Conservation (phyloP, 2,329 filamentous ascomycete genomes). For the Purpureocillium lavendulum region DNA sequence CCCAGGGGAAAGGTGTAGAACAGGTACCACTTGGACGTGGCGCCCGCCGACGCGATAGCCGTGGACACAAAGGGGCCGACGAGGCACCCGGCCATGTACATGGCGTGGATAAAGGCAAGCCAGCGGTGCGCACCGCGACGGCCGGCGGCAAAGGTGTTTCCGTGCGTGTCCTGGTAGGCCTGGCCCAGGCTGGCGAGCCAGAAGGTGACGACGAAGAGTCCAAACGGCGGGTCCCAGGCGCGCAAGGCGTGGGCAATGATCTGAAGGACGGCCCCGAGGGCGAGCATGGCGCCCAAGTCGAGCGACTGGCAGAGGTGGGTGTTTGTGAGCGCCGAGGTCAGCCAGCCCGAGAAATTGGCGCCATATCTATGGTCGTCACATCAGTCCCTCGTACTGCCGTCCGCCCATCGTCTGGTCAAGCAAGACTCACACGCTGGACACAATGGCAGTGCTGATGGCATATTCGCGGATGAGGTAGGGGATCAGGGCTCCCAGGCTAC, state of each 20-base stretch:
- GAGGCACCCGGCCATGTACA: slow-evolving; percentile 50
- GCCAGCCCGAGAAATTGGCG: slow-evolving; percentile 51
- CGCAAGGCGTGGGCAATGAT: slow-evolving; percentile 44
- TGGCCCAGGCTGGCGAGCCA: slow-evolving; percentile 50
- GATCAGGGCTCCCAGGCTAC: slow-evolving; percentile 53
- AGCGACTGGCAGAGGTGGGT: slow-evolving; percentile 43
- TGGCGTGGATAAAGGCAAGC: slow-evolving; percentile 56
- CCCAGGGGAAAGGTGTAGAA: slow-evolving; percentile 49
- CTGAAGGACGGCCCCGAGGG: slow-evolving; percentile 47
- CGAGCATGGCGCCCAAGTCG: slow-evolving; percentile 47
- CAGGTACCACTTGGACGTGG: slow-evolving; percentile 37
- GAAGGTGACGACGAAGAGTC: slow-evolving; percentile 48
- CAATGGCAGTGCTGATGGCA: slow-evolving; percentile 39
- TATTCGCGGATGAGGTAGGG: slow-evolving; percentile 54
- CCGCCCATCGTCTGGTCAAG: no score
- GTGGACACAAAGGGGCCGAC: slow-evolving; percentile 47
- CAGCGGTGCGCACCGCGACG: slow-evolving; percentile 40
- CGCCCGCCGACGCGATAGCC: slow-evolving; percentile 33
- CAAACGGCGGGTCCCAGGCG: slow-evolving; percentile 45
- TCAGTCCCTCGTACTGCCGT: no score
- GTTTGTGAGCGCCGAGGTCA: slow-evolving; percentile 48
- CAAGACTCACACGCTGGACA: slow-evolving; percentile 35
- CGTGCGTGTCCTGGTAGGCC: slow-evolving; percentile 45
- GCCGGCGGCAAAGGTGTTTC: no score
- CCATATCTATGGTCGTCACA: slow-evolving; percentile 34